These are phyloP conservation scores for Letharia lupina DNA, from an alignment of 495 filamentous ascomycete genomes.

Conservation along the genomic window DNA sequence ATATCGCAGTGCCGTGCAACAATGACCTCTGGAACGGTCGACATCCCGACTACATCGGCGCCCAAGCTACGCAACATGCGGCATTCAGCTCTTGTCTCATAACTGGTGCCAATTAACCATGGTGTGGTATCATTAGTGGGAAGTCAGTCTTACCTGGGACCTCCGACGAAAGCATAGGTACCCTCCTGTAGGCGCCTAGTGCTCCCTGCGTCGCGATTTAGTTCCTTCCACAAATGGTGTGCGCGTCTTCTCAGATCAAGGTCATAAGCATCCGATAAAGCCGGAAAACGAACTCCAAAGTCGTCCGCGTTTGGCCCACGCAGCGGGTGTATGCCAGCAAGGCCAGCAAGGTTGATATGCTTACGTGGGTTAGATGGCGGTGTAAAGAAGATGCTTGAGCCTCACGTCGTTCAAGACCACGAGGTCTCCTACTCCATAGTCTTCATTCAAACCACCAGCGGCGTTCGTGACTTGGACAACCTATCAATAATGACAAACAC, in stretches of 20 bases:
- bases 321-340: slow-evolving; percentile 62
- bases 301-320: slow-evolving; percentile 60
- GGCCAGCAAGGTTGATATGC: slow-evolving; percentile 68
- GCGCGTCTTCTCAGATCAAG: slow-evolving; percentile 52
- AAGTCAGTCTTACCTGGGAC: slow-evolving; percentile 50
- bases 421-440: slow-evolving; percentile 64
- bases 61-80: slow-evolving; percentile 59
- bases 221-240: slow-evolving; percentile 52
- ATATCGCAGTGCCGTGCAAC: slow-evolving; percentile 64
- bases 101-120: slow-evolving; percentile 36
- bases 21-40: slow-evolving; percentile 68
- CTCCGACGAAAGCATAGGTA: slow-evolving; percentile 65
- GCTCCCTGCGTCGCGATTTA: slow-evolving; percentile 32
- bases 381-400: background rate
- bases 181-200: slow-evolving; percentile 57
- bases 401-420: slow-evolving; percentile 63
- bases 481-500: slow-evolving; percentile 4
- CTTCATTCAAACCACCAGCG: slow-evolving; percentile 61
- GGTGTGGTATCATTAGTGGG: background rate
- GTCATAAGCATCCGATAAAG: slow-evolving; percentile 71
- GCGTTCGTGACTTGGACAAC: slow-evolving; percentile 59
- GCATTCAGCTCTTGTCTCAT: slow-evolving; percentile 72
- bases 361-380: slow-evolving; percentile 30
- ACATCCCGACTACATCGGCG: slow-evolving; percentile 72
- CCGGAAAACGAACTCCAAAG: slow-evolving; percentile 62